Evolutionary conservation across 441 rosid species (phyloP).

Genomic region (Aleurites moluccanus): DNA sequence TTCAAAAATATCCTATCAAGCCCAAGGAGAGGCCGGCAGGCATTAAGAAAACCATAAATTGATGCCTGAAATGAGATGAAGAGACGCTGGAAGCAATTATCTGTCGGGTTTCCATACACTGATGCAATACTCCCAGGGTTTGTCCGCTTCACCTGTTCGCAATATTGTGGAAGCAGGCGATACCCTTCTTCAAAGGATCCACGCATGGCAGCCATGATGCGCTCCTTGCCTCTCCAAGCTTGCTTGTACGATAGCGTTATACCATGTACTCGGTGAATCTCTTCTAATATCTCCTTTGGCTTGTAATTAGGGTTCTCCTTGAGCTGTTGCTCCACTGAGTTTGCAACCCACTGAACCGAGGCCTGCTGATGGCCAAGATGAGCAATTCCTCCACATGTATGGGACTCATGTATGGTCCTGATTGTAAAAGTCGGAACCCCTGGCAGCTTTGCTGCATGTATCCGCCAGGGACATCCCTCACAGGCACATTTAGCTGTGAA

Average conservation of each 20-base stretch:
- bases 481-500: constrained; percentile 94
- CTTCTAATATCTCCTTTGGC: constrained; percentile 95
- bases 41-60: constrained; percentile 86
- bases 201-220: constrained; percentile 93
- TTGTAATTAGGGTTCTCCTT: constrained; percentile 88
- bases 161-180: constrained; percentile 83
- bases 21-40: constrained; percentile 91
- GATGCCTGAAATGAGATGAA: constrained; percentile 96
- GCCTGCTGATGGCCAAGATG: constrained; percentile 98
- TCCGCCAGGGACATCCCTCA: constrained; percentile 96
- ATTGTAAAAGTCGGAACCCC: constrained; percentile 95
- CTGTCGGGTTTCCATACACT: constrained; percentile 69
- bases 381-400: constrained; percentile 84
- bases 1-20: constrained; percentile 80
- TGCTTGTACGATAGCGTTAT: constrained; percentile 92
- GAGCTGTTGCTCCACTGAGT: constrained; percentile 85
- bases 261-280: constrained; percentile 89
- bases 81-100: constrained; percentile 87
- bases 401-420: constrained; percentile 81
- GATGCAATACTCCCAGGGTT: constrained; percentile 91
- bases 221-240: constrained; percentile 99
- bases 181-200: constrained; percentile 98
- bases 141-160: constrained; percentile 84
- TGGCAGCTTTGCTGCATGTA: constrained; percentile 93
- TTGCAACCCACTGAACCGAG: constrained; percentile 97